Evolutionary conservation across 768 basidiomycete species (phyloP).

Genomic region (Glaciozyma martinii): DNA sequence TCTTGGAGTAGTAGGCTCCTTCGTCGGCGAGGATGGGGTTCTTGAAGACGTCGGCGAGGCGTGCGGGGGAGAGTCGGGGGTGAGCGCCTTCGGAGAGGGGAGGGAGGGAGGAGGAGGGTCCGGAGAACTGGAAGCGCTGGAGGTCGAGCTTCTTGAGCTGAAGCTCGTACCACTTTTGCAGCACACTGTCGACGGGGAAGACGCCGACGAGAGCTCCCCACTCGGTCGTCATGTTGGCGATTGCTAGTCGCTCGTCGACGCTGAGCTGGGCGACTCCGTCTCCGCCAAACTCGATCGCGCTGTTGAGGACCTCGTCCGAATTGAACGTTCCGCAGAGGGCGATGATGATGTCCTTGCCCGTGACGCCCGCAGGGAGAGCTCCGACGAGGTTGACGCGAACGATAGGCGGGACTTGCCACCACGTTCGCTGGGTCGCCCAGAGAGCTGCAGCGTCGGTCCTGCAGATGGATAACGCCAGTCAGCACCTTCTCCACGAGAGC

Average conservation of each 20-base stretch:
- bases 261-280: conserved; percentile 67
- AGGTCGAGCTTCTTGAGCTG: conserved; percentile 63
- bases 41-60: conserved; percentile 58
- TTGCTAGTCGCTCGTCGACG: conserved; percentile 88
- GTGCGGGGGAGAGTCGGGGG: conserved; percentile 68
- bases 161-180: conserved; percentile 76
- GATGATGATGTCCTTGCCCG: conserved; percentile 96
- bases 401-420: conserved; percentile 99
- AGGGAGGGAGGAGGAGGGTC: conserved; percentile 34
- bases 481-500: neutral
- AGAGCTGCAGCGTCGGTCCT: conserved; percentile 75
- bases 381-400: conserved; percentile 87
- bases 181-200: conserved; percentile 79
- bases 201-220: conserved; percentile 96
- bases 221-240: conserved; percentile 95
- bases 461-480: neutral
- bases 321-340: conserved; percentile 94
- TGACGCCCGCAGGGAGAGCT: conserved; percentile 72
- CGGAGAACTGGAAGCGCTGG: conserved; percentile 56
- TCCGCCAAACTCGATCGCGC: conserved; percentile 91
- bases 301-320: conserved; percentile 90
- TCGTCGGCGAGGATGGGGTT: conserved; percentile 56
- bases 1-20: conserved; percentile 70
- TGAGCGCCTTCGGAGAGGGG: conserved; percentile 46
- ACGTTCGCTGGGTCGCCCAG: conserved; percentile 97